These are phyloP conservation scores for Neonothopanus nambi DNA, from an alignment of 1,284 basidiomycete genomes.

Conservation along the genomic window DNA sequence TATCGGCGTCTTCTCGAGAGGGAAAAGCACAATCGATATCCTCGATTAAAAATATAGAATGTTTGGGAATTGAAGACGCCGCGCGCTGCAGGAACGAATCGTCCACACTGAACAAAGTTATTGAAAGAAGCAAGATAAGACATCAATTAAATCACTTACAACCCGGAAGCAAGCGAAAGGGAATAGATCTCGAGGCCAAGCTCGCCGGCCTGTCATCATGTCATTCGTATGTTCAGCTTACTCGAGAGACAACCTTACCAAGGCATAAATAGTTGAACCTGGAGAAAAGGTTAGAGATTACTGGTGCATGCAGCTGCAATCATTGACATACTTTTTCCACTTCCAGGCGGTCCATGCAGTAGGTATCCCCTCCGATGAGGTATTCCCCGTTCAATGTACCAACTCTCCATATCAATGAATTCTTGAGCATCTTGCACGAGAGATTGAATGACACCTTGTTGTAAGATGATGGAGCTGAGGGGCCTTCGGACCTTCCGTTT, in stretches of 20 bases:
- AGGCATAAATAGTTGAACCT: slow-evolving; percentile 59
- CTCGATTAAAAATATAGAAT: slow-evolving; percentile 52
- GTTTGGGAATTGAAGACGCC: slow-evolving; percentile 46
- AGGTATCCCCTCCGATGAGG: slow-evolving; percentile 57
- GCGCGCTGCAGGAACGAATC: slow-evolving; percentile 46
- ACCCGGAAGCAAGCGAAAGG: slow-evolving; percentile 49
- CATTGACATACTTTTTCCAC: slow-evolving; percentile 50
- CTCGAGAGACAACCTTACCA: slow-evolving; percentile 31
- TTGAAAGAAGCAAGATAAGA: neutral
- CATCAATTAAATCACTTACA: slow-evolving; percentile 32
- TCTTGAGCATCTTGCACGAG: slow-evolving; percentile 50
- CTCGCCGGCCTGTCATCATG: slow-evolving; percentile 47
- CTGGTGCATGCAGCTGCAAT: neutral
- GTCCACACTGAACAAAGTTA: slow-evolving; percentile 40
- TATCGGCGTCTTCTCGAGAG: slow-evolving; percentile 36
- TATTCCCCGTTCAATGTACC: slow-evolving; percentile 54
- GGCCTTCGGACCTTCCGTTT: slow-evolving; percentile 49
- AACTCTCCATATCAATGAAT: slow-evolving; percentile 51
- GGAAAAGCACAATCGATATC: slow-evolving; percentile 60
- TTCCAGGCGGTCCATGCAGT: slow-evolving; percentile 54
- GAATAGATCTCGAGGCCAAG: slow-evolving; percentile 60
- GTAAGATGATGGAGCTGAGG: slow-evolving; percentile 51
- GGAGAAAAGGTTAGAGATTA: slow-evolving; percentile 11
- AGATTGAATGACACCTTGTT: slow-evolving; percentile 43
- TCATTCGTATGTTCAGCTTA: neutral